phyloP scores from a whole-genome alignment of 352 stramenopile species.

The Globisporangium emineosum region DNA sequence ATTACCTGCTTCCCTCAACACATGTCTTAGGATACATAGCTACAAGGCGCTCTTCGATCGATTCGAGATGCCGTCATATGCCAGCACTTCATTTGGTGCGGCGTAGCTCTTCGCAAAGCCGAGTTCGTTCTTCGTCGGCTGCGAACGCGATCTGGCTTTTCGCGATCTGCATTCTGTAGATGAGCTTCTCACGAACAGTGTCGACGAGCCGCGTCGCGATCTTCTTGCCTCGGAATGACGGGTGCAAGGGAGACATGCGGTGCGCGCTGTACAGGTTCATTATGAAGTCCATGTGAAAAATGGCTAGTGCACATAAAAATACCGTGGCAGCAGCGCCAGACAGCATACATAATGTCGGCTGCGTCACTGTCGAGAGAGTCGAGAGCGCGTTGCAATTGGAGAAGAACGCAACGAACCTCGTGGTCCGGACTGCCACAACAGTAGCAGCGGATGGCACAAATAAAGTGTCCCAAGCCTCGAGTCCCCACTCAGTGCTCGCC shows the following conservation, averaged over 20 bases:
- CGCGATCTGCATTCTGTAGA: conserved; percentile 62
- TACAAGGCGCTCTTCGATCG: background rate
- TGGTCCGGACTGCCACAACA: background rate
- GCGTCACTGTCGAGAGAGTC: conserved; percentile 55
- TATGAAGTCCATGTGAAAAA: too few relatives aligned
- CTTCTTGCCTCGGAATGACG: conserved; percentile 37
- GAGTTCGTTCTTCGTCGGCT: conserved; percentile 65
- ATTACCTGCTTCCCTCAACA: too few relatives aligned
- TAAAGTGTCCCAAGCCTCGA: background rate
- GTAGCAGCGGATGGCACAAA: background rate
- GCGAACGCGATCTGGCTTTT: conserved; percentile 61
- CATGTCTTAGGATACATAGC: too few relatives aligned
- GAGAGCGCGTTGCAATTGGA: conserved; percentile 40
- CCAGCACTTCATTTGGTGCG: conserved; percentile 40
- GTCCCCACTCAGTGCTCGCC: conserved; percentile 22
- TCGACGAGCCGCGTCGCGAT: conserved; percentile 66
- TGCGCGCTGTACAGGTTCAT: too few relatives aligned
- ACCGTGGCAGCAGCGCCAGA: too few relatives aligned
- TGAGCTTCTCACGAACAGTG: conserved; percentile 56
- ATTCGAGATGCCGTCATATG: conserved; percentile 34
- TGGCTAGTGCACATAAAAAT: too few relatives aligned
- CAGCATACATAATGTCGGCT: too few relatives aligned
- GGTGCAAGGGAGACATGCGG: too few relatives aligned
- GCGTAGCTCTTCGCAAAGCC: conserved; percentile 61
- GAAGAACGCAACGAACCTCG: conserved; percentile 2